These are phyloP conservation scores for Neopestalotiopsis rosae DNA, from an alignment of 2,329 filamentous ascomycete genomes.

Conservation along the genomic window DNA sequence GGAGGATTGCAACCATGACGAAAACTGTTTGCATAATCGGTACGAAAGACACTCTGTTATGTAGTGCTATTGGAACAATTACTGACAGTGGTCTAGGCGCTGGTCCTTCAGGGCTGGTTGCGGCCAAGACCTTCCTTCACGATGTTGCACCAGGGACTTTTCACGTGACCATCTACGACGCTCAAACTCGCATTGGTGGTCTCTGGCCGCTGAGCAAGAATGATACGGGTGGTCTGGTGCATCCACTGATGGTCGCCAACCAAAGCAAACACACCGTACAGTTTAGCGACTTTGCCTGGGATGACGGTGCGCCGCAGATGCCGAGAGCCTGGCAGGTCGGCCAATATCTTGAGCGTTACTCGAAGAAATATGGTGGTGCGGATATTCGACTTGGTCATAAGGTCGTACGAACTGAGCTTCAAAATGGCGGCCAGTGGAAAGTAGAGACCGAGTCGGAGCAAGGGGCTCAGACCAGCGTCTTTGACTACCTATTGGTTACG, in stretches of 20 bases:
- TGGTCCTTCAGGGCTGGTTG: constrained; percentile 71
- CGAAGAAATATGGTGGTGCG: constrained; percentile 55
- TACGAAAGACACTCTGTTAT: constrained; percentile 28
- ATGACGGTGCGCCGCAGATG: constrained; percentile 63
- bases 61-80: background rate
- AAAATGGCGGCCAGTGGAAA: constrained; percentile 43
- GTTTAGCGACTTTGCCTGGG: constrained; percentile 77
- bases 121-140: constrained; percentile 75
- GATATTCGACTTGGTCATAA: constrained; percentile 55
- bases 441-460: constrained; percentile 42
- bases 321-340: constrained; percentile 81
- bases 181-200: constrained; percentile 69
- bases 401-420: constrained; percentile 47
- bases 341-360: constrained; percentile 71
- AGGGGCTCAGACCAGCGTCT: constrained; percentile 53
- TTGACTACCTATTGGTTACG: constrained; percentile 75
- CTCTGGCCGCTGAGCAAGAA: constrained; percentile 70
- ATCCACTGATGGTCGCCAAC: constrained; percentile 75
- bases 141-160: constrained; percentile 61
- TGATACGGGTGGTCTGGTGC: constrained; percentile 58
- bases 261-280: constrained; percentile 78
- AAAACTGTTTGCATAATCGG: constrained; percentile 60
- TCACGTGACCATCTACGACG: constrained; percentile 73
- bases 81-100: constrained; percentile 54
- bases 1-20: constrained; percentile 35